Conservation (phyloP, 139 green algal genomes). For the Chlamydomonas sp. region DNA sequence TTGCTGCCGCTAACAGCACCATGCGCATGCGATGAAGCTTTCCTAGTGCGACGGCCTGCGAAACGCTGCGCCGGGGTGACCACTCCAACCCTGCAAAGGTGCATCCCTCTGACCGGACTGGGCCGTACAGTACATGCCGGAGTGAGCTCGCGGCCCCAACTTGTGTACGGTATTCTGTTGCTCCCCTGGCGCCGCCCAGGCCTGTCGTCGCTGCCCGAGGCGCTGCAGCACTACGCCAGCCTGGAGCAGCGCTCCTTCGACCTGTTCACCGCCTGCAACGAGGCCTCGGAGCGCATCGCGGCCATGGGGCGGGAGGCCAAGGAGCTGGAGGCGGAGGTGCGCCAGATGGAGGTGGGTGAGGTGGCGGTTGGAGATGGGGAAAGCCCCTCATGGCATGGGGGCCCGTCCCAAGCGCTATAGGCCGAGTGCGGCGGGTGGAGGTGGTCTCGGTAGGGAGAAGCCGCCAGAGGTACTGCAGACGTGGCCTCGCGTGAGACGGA, state of each 20-base stretch:
- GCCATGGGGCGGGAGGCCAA: conserved; percentile 35
- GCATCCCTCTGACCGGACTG: no score
- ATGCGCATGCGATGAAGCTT: no score
- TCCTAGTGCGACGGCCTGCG: no score
- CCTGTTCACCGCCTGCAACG: conserved; percentile 50
- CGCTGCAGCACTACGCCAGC: conserved; percentile 35
- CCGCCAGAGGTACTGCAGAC: not conserved
- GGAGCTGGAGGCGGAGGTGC: conserved; percentile 38
- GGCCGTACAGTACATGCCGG: no score
- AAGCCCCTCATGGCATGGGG: no score
- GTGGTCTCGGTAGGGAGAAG: not conserved
- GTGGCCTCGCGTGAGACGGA: not conserved
- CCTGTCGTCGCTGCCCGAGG: conserved; percentile 15
- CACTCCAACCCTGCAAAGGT: no score
- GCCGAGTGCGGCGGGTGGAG: no score
- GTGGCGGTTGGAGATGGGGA: not conserved
- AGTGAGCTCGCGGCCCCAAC: no score
- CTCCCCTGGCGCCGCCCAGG: no score
- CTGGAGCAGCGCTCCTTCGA: conserved; percentile 51
- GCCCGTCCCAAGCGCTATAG: no score
- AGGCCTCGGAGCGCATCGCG: conserved; percentile 36
- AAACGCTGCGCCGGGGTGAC: no score
- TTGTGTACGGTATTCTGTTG: no score
- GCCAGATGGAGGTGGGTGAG: conserved; percentile 17
- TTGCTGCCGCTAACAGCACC: not conserved